A percentile compares a stretch with the other conserved stretches of the same genome.
phyloP scores from a whole-genome alignment of 805 yeast species.

The Saccharomyces paradoxus region DNA sequence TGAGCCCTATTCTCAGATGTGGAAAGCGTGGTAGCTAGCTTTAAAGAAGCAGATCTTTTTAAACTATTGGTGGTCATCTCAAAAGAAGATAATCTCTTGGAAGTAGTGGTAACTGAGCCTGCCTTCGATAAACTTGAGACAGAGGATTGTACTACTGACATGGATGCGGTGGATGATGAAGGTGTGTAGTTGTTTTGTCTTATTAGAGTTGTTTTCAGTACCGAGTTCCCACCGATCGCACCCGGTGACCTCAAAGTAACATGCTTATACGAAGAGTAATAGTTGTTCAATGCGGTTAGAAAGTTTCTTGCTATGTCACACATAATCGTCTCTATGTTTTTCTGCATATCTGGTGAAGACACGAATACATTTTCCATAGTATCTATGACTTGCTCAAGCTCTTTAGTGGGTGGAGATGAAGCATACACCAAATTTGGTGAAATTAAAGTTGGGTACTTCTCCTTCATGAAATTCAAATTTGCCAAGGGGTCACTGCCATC shows the following conservation, averaged over 20 bases:
- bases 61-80: conserved; percentile 32
- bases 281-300: conserved; percentile 53
- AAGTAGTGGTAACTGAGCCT: conserved; percentile 3
- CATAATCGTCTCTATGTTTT: conserved; percentile 50
- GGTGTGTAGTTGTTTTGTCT: conserved; percentile 8
- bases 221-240: conserved; percentile 45
- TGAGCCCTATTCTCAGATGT: conserved; percentile 30
- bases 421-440: conserved; percentile 24
- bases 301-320: conserved; percentile 66
- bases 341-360: conserved; percentile 4
- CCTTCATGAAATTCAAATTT: conserved; percentile 34
- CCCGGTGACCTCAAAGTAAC: conserved; percentile 81
- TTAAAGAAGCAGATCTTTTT: conserved; percentile 27
- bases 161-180: conserved; percentile 5
- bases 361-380: neutral
- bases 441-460: conserved; percentile 25
- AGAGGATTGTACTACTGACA: neutral
- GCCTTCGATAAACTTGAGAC: conserved; percentile 2
- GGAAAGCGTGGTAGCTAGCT: conserved; percentile 28
- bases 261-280: conserved; percentile 66
- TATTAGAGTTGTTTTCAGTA: conserved; percentile 31
- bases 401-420: neutral
- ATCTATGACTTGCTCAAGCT: neutral
- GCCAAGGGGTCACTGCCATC: conserved; percentile 19
- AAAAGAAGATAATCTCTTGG: conserved; percentile 18